phyloP scores from a whole-genome alignment of 208 protist species.

The Crithidia mellificae region DNA sequence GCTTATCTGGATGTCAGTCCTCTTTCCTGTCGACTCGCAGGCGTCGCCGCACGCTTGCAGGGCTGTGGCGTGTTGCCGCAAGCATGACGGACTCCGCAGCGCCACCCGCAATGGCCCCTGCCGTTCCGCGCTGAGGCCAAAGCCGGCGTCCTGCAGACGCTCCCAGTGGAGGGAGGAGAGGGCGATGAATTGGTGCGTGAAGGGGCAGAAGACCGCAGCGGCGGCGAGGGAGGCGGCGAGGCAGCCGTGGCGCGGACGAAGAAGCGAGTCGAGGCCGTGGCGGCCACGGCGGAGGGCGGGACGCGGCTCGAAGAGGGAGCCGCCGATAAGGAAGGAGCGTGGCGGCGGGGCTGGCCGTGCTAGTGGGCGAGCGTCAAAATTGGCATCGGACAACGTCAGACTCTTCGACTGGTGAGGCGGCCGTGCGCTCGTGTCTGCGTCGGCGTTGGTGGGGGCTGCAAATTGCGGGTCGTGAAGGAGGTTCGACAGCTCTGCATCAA shows the following conservation, averaged over 20 bases:
- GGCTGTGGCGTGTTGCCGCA: slow-evolving; percentile 28
- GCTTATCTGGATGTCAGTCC: not conserved
- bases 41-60: slow-evolving; percentile 24
- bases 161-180: slow-evolving; percentile 55
- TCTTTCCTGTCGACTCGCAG: not conserved
- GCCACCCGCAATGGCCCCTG: slow-evolving; percentile 30
- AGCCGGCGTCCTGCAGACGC: slow-evolving; percentile 43
- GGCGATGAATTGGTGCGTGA: slow-evolving; percentile 58
- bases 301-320: slow-evolving; percentile 41
- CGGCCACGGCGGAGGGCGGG: too few species aligned
- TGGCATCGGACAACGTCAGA: too few species aligned
- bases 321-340: slow-evolving; percentile 46
- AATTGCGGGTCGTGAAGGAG: slow-evolving; percentile 5
- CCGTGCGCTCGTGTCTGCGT: too few species aligned
- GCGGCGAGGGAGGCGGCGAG: not conserved
- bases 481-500: slow-evolving; percentile 11
- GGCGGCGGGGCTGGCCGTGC: not conserved
- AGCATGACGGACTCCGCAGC: slow-evolving; percentile 23
- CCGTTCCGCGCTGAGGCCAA: slow-evolving; percentile 35
- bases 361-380: not conserved
- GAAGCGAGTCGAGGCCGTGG: too few species aligned
- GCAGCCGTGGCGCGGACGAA: not conserved
- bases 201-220: slow-evolving; percentile 55
- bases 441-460: not conserved
- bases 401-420: too few species aligned